Percentiles rank a stretch among this genome's conserved stretches.
Evolutionary conservation across 768 basidiomycete species (phyloP).

Genomic region (Leccinum truebloodii): DNA sequence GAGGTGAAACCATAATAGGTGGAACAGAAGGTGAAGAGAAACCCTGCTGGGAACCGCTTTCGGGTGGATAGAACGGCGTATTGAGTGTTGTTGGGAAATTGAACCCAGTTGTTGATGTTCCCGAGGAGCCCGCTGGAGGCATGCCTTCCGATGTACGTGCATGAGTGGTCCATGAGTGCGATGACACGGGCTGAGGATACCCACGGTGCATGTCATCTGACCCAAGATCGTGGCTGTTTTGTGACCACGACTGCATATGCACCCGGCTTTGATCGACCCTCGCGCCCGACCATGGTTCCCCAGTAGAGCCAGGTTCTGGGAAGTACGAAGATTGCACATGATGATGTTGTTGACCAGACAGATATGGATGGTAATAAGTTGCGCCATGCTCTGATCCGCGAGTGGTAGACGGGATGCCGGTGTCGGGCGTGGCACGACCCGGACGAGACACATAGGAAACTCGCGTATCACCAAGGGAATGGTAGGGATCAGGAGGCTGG

Average conservation of each 20-base stretch:
- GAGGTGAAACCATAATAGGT: slow-evolving; percentile 30
- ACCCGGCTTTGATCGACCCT: slow-evolving; percentile 26
- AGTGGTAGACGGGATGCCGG: slow-evolving; percentile 21
- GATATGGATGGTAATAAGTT: slow-evolving; percentile 29
- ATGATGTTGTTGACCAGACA: slow-evolving; percentile 24
- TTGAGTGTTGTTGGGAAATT: slow-evolving; percentile 57
- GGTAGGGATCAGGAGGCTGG: slow-evolving; percentile 30
- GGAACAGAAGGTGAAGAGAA: slow-evolving; percentile 35
- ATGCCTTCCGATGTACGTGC: slow-evolving; percentile 25
- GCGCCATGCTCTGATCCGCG: slow-evolving; percentile 28
- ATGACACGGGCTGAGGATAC: slow-evolving; percentile 27
- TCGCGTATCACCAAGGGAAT: slow-evolving; percentile 29
- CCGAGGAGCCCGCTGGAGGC: slow-evolving; percentile 23
- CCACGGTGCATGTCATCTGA: slow-evolving; percentile 32
- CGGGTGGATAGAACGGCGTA: slow-evolving; percentile 55
- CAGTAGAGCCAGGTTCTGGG: slow-evolving; percentile 16
- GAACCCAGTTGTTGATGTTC: slow-evolving; percentile 27
- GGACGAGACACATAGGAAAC: slow-evolving; percentile 30
- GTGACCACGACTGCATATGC: slow-evolving; percentile 29
- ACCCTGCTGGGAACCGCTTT: slow-evolving; percentile 34
- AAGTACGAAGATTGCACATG: slow-evolving; percentile 29
- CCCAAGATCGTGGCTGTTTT: slow-evolving; percentile 23
- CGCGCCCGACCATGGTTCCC: slow-evolving; percentile 23
- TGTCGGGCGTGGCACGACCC: slow-evolving; percentile 30
- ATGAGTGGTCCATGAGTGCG: slow-evolving; percentile 27